Base-by-base conservation (phyloP, 2,329 filamentous ascomycete genomes). In the Fusarium avenaceum region DNA sequence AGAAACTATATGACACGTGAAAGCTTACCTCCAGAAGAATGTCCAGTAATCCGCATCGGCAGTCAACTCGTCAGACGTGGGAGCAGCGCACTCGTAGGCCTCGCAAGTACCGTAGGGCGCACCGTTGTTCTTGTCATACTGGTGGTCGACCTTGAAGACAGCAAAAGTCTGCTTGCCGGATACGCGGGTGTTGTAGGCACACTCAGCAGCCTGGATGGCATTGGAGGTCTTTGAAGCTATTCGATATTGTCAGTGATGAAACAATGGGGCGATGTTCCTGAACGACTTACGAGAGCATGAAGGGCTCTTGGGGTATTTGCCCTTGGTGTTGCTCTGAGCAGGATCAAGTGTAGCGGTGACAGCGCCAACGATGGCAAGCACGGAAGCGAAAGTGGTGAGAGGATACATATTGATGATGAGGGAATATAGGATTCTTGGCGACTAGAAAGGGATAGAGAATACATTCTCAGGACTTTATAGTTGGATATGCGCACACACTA, bases 181-280 rank as follows among this genome's bases (percentile, higher is more conserved):
- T 24, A 73, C 71, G 6, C 71, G 71, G 9, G 71, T 74, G 60
- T 73, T 73, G 54, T 72, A 67, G 7, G 71, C 67, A 15, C 71
- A 73, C 40, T 73, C 71, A 47, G 71, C 71, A 2, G 71, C 71
- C 56, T 73, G 71, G 20, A 73, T 73, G 7, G 69, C 71, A 4
- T 62, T 66, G 13, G 71, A 72, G 44, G 51, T 59, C 45, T 74
- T 74, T 35, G 71, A 53, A 24, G 71, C 71, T 73, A 22, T 24
- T 7, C 13, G 3, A 4, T 1, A 26, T 1, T 7, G 19, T 55
- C 7, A 61, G 40, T 26, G 3, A 7, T 6, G 4, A 13, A 2
- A 7, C 35, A 6, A 11, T 7, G 1, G 6, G 19, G 4, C 10
- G 6, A n/a, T 9, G 11, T 1, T 9, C 3, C 0, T 11, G 4